Evolutionary conservation across 768 basidiomycete species (phyloP), one percentile per base, ranked within the genome.

Genomic region (Melanogaster broomeanus): DNA sequence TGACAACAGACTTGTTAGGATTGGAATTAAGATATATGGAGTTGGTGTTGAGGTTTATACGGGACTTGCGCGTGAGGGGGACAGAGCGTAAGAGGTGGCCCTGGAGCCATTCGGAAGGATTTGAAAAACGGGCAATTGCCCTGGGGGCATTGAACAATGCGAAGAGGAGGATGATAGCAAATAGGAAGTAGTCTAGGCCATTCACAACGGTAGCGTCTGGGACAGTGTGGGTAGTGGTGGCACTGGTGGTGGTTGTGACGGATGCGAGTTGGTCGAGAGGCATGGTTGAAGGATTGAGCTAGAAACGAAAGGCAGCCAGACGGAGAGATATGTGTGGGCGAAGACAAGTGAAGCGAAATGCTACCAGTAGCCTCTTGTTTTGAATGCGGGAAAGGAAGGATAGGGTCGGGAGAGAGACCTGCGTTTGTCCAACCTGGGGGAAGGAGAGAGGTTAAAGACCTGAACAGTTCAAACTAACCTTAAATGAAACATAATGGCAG

Each of bases 131-230:
- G 30, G 75, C 76, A 24, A 82, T 42, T 10, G 70, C 66, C 27
- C 78, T 76, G 24, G 83, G 84, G 18, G 81, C 55, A 16, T 75
- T 69, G 48, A 74, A 60, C 12, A 82, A 61, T 49, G 74, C 65
- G 42, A 78, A 65, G 28, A 72, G 28, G 1, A 65, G 71, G 33
- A 78, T 64, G 43, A 76, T 31, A 16, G 68, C 62, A 53, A 79
- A 54, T 45, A 84, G 63, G 59, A 79, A 71, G 44, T 80, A 58
- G 66, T 78, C 70, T 51, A 80, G 57, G 54, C 76, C 65, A 51
- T 55, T 49, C 19, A 66, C 61, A 42, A 72, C 22, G n/a, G 43
- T 31, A 15, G 35, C 25, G 24, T 42, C 16, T 4, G 48, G 24
- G 9, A 44, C 42, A 46, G n/a, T 1, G 31, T 51, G 38, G 3